phyloP scores from a whole-genome alignment of 495 filamentous ascomycete genomes.

The Penicillium herquei region DNA sequence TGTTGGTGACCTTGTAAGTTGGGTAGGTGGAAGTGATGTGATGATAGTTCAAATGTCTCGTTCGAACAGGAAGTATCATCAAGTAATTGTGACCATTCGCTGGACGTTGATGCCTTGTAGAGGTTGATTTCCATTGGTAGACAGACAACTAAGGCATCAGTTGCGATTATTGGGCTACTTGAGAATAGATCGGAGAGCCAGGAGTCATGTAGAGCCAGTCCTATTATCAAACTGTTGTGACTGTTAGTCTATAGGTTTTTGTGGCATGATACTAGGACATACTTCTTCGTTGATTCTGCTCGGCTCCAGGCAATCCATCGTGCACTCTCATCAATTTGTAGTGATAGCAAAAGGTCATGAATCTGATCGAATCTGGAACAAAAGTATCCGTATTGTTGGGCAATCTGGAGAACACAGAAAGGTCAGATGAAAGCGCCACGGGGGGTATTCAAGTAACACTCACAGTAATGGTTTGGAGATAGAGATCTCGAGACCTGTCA shows the following conservation, averaged over 20 bases:
- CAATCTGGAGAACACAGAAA: not conserved
- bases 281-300: constrained; percentile 11
- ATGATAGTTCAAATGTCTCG: constrained; percentile 2
- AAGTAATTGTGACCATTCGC: not conserved
- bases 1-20: not conserved
- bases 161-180: not conserved
- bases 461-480: constrained; percentile 2
- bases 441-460: not conserved
- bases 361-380: constrained; percentile 1
- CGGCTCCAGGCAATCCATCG: constrained; percentile 10
- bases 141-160: not conserved
- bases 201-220: constrained; percentile 11
- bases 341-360: not conserved
- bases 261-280: not conserved
- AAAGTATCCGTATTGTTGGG: constrained; percentile 5
- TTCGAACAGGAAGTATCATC: not conserved
- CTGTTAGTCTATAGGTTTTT: too few relatives aligned
- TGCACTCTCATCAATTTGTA: not conserved
- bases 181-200: constrained; percentile 12
- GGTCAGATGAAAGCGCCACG: not conserved
- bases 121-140: not conserved
- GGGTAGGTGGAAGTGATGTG: constrained; percentile 5
- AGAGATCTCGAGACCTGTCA: constrained; percentile 2
- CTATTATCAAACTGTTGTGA: constrained; percentile 8
- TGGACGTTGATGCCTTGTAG: not conserved